Percentiles rank a stretch among this genome's conserved stretches.
phyloP scores from a whole-genome alignment of 345 rosid genomes.

The rapeseed (Brassica napus) region Da-Ae NC_063442.1:5976501-5977000 shows the following conservation, averaged over 20 bases:
- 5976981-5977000: not conserved
- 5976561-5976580: constrained; percentile 6
- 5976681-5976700: not conserved
- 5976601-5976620: not conserved
- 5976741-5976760: not conserved
- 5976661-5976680: not conserved
- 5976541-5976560: constrained; percentile 6
- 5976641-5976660: not conserved
- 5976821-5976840: not conserved
- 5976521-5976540: constrained; percentile 14
- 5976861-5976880: not conserved
- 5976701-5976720: not conserved
- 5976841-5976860: not conserved
- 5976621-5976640: not conserved
- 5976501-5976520: constrained; percentile 1
- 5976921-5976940: not conserved
- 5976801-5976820: no score
- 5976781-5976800: no score
- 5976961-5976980: not conserved
- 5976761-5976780: not conserved
- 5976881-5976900: not conserved
- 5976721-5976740: not conserved
- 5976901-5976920: not conserved
- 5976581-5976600: constrained; percentile 20
- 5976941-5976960: not conserved